Evolutionary conservation across 768 basidiomycete genomes (phyloP), one percentile per base, ranked within the genome.

Genomic region (Psilocybe azurescens): DNA sequence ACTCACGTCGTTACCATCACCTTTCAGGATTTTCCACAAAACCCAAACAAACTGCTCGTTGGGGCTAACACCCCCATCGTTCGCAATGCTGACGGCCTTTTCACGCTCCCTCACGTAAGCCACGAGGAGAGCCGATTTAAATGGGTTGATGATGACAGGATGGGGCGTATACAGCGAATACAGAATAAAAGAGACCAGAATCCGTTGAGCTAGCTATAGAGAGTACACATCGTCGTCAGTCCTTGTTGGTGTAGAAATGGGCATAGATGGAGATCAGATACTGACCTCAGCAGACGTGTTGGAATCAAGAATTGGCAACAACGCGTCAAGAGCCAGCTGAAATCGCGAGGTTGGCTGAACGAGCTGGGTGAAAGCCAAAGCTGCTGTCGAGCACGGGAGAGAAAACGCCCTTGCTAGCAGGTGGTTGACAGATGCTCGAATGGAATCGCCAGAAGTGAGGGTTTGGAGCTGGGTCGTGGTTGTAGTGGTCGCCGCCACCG

Each of bases 41-140:
- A 93, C 91, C 90, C 91, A 93, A 41, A 93, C 89, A 53, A 93
- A 77, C 68, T 91, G 91, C 70, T 93, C 91, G 71, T 86, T 91
- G 54, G 85, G 81, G 61, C 81, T 80, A 29, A 83, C 80, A 18
- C 77, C 79, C n/a, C 79, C 79, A 16, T 77, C 73, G 36, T 78
- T 78, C n/a, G 87, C 77, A 55, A 85, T 71, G 53, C 70, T 75
- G 53, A 83, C 76, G 20, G 91, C 89, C 68, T 79, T 77, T 67
- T 86, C 85, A 67, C 89, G 80, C 76, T 93, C 91, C 71, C 81
- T 85, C 41, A 84, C 69, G 70, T 92, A 93, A 5, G 87, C 86
- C 63, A 83, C 81, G 69, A 84, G 84, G 51, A 93, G 75, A 50
- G 85, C 88, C 63, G 88, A 87, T 76, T 88, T 89, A 83, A 93